These are phyloP conservation scores for Lolium perenne DNA, from an alignment of 176 grass and related monocot genomes.

Conservation along the genomic window DNA sequence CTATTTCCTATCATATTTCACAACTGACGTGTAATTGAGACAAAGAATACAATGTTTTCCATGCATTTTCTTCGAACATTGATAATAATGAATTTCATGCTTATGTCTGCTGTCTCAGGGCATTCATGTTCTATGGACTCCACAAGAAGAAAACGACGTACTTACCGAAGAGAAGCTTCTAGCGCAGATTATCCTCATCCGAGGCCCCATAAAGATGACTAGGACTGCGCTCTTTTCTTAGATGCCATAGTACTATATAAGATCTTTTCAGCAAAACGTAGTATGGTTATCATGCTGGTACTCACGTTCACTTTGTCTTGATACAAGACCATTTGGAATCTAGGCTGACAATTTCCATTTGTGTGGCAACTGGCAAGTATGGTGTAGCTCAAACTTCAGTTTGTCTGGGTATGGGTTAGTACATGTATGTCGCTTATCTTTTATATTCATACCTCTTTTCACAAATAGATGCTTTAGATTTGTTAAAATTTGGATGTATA, in stretches of 20 bases:
- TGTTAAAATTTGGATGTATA: no score
- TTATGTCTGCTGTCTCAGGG: not conserved
- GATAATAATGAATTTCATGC: not conserved
- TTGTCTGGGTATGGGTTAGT: not conserved
- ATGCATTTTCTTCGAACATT: conserved; percentile 1
- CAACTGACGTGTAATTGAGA: not conserved
- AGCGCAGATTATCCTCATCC: conserved; percentile 14
- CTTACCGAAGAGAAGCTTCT: conserved; percentile 6
- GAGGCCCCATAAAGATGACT: conserved; percentile 14
- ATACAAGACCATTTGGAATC: not conserved
- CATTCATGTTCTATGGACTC: conserved; percentile 30
- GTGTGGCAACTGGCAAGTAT: not conserved
- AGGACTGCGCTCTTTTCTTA: not conserved
- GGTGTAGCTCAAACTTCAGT: not conserved
- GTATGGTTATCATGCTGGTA: not conserved
- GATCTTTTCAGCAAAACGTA: not conserved
- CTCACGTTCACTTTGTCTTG: not conserved
- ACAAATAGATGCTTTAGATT: no score
- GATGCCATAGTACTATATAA: not conserved
- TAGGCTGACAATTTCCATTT: not conserved
- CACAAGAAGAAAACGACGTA: conserved; percentile 9
- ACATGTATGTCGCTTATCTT: not conserved
- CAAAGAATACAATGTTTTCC: not conserved
- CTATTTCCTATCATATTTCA: not conserved
- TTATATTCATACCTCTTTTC: not conserved